phyloP scores from a whole-genome alignment of 208 protist genomes.

The Trypanosoma melophagium region DNA sequence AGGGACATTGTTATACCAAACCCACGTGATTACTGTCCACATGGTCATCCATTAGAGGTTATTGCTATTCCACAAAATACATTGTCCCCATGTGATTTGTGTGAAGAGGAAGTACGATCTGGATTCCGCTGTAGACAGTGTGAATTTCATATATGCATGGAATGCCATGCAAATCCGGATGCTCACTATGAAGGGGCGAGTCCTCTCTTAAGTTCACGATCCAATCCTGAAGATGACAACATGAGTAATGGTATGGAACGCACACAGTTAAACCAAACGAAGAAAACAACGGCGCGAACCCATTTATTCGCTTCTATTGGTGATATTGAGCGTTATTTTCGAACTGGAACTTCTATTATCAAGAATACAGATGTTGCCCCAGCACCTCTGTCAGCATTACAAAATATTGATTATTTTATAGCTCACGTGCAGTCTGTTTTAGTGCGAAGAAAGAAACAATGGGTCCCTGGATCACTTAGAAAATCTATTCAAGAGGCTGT shows the following conservation, averaged over 20 bases:
- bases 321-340: constrained; percentile 84
- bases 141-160: constrained; percentile 55
- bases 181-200: background rate
- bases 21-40: constrained; percentile 53
- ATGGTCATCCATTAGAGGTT: constrained; percentile 44
- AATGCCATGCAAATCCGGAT: constrained; percentile 36
- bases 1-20: background rate
- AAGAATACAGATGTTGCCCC: constrained; percentile 68
- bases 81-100: constrained; percentile 39
- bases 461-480: background rate
- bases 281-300: constrained; percentile 23
- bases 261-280: background rate
- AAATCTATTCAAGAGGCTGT: constrained; percentile 1
- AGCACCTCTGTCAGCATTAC: constrained; percentile 56
- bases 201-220: background rate
- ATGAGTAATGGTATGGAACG: background rate
- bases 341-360: constrained; percentile 69
- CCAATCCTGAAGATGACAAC: constrained; percentile 1
- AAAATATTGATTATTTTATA: constrained; percentile 55
- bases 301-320: constrained; percentile 74
- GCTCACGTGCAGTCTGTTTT: constrained; percentile 50
- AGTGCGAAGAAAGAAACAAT: constrained; percentile 29
- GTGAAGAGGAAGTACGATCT: constrained; percentile 26
- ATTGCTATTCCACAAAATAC: constrained; percentile 20
- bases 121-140: constrained; percentile 55